Evolutionary conservation across 2,329 filamentous ascomycete species (phyloP).

Genomic region (Penicillium sp.): DNA sequence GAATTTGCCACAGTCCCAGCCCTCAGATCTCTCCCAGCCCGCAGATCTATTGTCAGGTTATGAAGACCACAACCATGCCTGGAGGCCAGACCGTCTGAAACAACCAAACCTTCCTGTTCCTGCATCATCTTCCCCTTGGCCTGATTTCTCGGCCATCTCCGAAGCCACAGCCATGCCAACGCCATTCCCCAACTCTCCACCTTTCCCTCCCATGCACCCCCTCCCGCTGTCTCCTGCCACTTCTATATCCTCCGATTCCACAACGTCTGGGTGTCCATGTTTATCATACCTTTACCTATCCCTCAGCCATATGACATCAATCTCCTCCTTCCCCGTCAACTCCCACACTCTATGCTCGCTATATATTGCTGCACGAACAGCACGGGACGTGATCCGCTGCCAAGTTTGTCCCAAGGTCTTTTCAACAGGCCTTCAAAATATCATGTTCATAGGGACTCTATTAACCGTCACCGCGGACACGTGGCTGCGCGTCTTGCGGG

Average conservation of each 20-base stretch:
- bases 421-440: constrained; percentile 44
- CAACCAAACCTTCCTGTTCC: constrained; percentile 25
- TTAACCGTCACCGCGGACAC: constrained; percentile 45
- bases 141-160: constrained; percentile 41
- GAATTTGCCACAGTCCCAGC: constrained; percentile 11
- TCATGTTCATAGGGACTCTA: constrained; percentile 47
- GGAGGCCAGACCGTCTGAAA: constrained; percentile 23
- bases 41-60: constrained; percentile 21
- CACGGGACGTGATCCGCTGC: constrained; percentile 43
- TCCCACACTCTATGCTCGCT: constrained; percentile 44
- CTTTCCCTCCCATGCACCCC: constrained; percentile 19
- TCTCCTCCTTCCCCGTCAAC: constrained; percentile 43
- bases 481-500: constrained; percentile 42
- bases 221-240: constrained; percentile 24
- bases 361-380: constrained; percentile 43
- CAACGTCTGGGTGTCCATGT: constrained; percentile 35
- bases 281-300: constrained; percentile 45
- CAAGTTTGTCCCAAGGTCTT: constrained; percentile 42
- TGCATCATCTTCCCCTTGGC: constrained; percentile 38
- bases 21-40: constrained; percentile 17
- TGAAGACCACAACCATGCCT: constrained; percentile 26
- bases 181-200: constrained; percentile 16
- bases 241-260: constrained; percentile 17
- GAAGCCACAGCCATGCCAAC: constrained; percentile 30
- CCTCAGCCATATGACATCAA: constrained; percentile 41